Evolutionary conservation across 768 basidiomycete genomes (phyloP), one percentile per base, ranked within the genome.

Genomic region (Tephrocybe sp.): DNA sequence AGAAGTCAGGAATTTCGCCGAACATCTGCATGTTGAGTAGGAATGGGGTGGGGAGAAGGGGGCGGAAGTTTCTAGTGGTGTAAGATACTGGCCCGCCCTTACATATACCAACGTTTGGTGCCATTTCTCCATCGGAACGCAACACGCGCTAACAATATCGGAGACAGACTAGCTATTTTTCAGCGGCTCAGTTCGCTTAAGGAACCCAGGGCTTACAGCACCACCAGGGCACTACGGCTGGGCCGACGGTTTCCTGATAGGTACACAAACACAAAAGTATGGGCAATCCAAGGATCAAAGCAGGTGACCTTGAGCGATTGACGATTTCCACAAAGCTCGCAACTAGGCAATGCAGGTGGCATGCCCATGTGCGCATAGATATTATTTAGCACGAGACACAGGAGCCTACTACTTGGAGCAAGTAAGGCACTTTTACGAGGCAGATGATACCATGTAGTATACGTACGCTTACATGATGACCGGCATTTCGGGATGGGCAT

Each of bases 1-100:
- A 67, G 51, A 75, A 71, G 23, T 73, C 70, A 0, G 84, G 79
- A 16, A 87, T 82, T 44, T 78, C 73, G 52, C 80, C 74, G 55
- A 77, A 78, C 61, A 76, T 78, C 46, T 80, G 73, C 85, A 87
- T 88, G 26, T 47, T 50, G 49, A 40, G 23, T 17, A 19, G 48
- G n/a, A 39, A 32, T 20, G 44, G 17, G n/a, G n/a, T n/a, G n/a
- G 48, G 14, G 39, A 41, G 40, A 30, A 26, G 42, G 51, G 31
- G 35, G 38, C 34, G 35, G n/a, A 14, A 41, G 40, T 23, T n/a
- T 41, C n/a, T 49, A 36, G 19, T 26, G 47, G 31, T 47, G 22
- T 26, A 35, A 20, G 33, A 14, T 31, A 48, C 12, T 45, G 47
- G 42, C 31, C 35, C 40, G 35, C 40, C 57, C 54, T 58, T 60